Evolutionary conservation across 345 rosid genomes (phyloP).

Genomic region (Hirschfeldia incana): DNA sequence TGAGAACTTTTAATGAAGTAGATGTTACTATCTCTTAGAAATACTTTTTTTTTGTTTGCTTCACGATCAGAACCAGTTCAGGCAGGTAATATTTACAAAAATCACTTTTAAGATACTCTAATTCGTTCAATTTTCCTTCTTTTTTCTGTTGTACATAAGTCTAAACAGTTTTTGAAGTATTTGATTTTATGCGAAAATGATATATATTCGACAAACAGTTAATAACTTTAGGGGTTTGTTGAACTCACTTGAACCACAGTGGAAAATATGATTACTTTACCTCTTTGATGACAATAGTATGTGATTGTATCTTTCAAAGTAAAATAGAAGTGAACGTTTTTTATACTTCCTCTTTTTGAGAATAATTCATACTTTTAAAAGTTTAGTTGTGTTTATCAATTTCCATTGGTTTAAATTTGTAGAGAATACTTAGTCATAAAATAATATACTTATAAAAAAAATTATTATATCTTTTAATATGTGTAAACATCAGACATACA

Average conservation of each 20-base stretch:
- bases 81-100: too few species aligned
- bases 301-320: background rate
- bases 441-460: too few species aligned
- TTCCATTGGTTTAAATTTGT: too few species aligned
- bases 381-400: too few species aligned
- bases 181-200: slow-evolving; percentile 6
- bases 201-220: background rate
- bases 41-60: too few species aligned
- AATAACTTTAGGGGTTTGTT: background rate
- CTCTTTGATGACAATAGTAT: background rate
- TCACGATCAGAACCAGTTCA: too few species aligned
- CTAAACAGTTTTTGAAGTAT: slow-evolving; percentile 5
- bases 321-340: background rate
- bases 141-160: slow-evolving; percentile 20
- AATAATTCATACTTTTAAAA: too few species aligned
- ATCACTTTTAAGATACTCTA: background rate
- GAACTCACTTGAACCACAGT: background rate
- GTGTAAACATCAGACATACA: too few species aligned
- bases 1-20: slow-evolving; percentile 77
- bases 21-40: too few species aligned
- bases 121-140: slow-evolving; percentile 1
- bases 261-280: background rate
- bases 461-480: too few species aligned
- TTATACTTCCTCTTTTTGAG: too few species aligned
- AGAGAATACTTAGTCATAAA: too few species aligned